Conservation (phyloP, 331 rosid species). For the Erythrophleum ivorense region DNA sequence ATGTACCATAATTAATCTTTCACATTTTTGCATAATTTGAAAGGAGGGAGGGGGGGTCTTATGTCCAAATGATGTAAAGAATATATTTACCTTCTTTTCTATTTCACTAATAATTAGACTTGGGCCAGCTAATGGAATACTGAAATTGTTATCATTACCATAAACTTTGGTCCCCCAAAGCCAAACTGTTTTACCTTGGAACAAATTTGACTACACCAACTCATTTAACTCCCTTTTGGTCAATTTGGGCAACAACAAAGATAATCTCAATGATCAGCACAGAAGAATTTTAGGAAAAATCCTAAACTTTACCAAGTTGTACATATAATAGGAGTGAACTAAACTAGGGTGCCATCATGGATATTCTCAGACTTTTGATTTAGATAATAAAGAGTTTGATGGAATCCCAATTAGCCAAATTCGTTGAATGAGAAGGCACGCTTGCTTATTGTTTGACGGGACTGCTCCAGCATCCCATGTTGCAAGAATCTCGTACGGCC, state of each 20-base stretch:
- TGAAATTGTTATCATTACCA: constrained; percentile 9
- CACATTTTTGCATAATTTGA: background rate
- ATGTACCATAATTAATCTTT: background rate
- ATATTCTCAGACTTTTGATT: background rate
- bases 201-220: background rate
- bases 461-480: constrained; percentile 27
- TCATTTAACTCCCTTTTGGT: background rate
- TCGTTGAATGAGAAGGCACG: constrained; percentile 22
- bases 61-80: background rate
- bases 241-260: background rate
- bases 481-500: background rate
- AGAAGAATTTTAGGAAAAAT: background rate
- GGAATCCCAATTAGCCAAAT: constrained; percentile 10
- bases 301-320: background rate
- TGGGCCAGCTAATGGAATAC: background rate
- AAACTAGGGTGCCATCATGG: constrained; percentile 22
- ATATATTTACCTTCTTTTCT: background rate
- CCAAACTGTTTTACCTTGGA: background rate
- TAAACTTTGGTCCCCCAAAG: background rate
- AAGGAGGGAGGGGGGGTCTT: background rate
- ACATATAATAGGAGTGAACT: background rate
- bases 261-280: background rate
- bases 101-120: constrained; percentile 18
- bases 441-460: constrained; percentile 37
- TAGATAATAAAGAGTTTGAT: constrained; percentile 5